Percentiles rank a stretch among this genome's conserved stretches.
phyloP scores from a whole-genome alignment of 345 rosid genomes.

The Cardiospermum halicacabum region DNA sequence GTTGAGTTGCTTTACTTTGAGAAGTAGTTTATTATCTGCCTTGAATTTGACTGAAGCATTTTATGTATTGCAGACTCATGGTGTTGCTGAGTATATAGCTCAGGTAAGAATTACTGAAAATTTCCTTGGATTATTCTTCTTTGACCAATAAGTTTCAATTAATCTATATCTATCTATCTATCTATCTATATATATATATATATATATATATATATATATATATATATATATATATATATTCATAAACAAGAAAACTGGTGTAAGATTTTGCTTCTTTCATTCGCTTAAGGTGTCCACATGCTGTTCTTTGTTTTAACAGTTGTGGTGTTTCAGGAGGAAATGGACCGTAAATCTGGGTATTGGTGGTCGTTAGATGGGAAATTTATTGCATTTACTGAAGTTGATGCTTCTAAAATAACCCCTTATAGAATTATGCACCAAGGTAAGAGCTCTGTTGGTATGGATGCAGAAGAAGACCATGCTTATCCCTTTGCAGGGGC shows the following conservation, averaged over 20 bases:
- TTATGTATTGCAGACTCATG: constrained; percentile 67
- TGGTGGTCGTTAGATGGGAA: constrained; percentile 98
- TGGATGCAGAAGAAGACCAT: constrained; percentile 87
- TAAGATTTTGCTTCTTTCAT: neutral
- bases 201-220: no score
- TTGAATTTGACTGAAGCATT: constrained; percentile 22
- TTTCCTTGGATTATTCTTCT: constrained; percentile 14
- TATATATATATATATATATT: no score
- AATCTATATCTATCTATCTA: neutral
- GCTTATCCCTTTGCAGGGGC: constrained; percentile 97
- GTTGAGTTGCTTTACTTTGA: neutral
- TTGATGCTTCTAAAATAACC: constrained; percentile 69
- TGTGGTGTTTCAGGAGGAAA: constrained; percentile 70
- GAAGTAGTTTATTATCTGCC: neutral
- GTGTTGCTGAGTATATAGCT: constrained; percentile 98
- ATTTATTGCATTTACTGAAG: constrained; percentile 78
- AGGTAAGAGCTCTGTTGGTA: constrained; percentile 74
- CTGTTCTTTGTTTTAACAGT: neutral
- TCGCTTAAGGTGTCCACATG: neutral
- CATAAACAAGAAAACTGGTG: no score
- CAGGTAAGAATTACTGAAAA: constrained; percentile 58
- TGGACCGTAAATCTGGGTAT: constrained; percentile 90
- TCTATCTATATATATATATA: no score
- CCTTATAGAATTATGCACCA: constrained; percentile 95
- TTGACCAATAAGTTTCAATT: neutral